Conservation (phyloP, 2,329 filamentous ascomycete genomes). For the Colletotrichum sp. region DNA sequence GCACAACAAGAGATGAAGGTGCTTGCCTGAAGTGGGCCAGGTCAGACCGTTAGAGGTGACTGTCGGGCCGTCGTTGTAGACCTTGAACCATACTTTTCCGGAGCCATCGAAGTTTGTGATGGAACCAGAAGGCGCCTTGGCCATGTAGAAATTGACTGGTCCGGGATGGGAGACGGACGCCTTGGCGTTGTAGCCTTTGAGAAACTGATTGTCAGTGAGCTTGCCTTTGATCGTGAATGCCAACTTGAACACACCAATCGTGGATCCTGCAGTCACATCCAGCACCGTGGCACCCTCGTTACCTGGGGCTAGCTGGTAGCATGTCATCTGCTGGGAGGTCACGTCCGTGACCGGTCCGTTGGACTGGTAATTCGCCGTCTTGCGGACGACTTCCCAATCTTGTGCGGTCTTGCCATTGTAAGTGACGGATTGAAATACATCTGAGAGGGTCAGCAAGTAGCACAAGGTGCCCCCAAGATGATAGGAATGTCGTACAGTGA, state of each 20-base stretch:
- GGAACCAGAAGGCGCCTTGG: conserved; percentile 37
- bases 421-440: conserved; percentile 46
- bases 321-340: conserved; percentile 51
- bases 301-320: conserved; percentile 50
- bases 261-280: conserved; percentile 28
- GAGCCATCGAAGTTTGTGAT: conserved; percentile 40
- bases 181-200: conserved; percentile 35
- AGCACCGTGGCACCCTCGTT: conserved; percentile 48
- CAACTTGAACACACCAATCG: conserved; percentile 9
- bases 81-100: conserved; percentile 47
- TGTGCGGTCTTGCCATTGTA: conserved; percentile 32
- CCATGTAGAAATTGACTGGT: conserved; percentile 44
- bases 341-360: conserved; percentile 56
- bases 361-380: conserved; percentile 54
- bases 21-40: conserved; percentile 43
- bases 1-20: background rate
- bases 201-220: background rate
- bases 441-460: conserved; percentile 25
- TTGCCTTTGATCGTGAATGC: background rate
- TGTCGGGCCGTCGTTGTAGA: conserved; percentile 45
- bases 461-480: background rate
- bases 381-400: conserved; percentile 53
- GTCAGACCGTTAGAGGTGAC: conserved; percentile 39
- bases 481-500: conserved; percentile 38
- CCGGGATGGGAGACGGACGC: conserved; percentile 47